Evolutionary conservation across 768 basidiomycete species (phyloP), one percentile per base, ranked within the genome.

Genomic region (Boletus speciosus): DNA sequence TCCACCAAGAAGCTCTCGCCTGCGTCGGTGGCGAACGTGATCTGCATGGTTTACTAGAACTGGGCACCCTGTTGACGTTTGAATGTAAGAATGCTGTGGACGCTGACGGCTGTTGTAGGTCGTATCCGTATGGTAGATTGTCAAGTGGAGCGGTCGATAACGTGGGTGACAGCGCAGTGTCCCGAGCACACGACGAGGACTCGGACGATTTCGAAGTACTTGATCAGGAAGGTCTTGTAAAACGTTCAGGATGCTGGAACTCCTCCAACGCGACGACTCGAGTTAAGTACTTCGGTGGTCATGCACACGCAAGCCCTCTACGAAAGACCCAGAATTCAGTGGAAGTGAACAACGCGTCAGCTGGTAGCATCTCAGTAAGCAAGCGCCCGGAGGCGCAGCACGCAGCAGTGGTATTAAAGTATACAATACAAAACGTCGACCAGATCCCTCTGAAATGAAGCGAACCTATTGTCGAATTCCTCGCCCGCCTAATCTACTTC

Each of bases 1-100:
- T 98, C 95, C 47, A 96, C 74, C 38, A 72, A 64, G 61, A 81
- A 89, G 1, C 78, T 74, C 52, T 84, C 76, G 8, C 88, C 88
- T 21, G 79, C 57, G 58, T 90, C 88, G 46, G 76, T 88, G 41
- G 83, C 71, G 65, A 91, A 88, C 2, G 88, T 90, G 51, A 91
- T 70, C 61, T 82, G 74, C 89, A 91, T 92, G 57, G 59, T 65
- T 40, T 42, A 31, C 34, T 10, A 11, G n/a, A 6, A 21, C 21
- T 27, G 29, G n/a, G 25, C 31, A 15, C 49, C n/a, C 19, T 46
- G 45, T 45, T 2, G 9, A 34, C 2, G 40, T 49, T 19, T 15
- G 53, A 19, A 42, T 54, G 52, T 29, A 25, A 51, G 51, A 25
- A 10, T 15, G 50, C 11, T 19, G 10, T 27, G 14, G 35, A 31